Evolutionary conservation across 257 asterid species (phyloP), one percentile per base, ranked within the genome.

Genomic region (Galeopsis tetrahit): DNA sequence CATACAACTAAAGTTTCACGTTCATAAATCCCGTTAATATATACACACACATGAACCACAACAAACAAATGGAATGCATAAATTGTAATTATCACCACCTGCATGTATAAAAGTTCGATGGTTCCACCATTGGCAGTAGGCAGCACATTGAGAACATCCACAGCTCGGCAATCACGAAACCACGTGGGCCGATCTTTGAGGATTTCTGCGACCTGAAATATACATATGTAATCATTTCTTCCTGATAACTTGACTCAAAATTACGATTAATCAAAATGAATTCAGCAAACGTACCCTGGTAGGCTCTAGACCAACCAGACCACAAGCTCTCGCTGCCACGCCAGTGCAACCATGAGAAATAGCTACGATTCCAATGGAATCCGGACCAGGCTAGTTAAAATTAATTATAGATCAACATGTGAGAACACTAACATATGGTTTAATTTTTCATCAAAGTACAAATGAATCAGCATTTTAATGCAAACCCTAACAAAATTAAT

Each of bases 61-160:
- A 42, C 43, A 13, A 44, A 34, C 56, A 63, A 78, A 28, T 7
- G 28, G 6, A 58, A 31, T 9, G 44, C 14, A 3, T 11, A 11
- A 58, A 43, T 40, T 61, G 9, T 15, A 15, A 53, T 52, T 14
- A 40, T 11, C 64, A 36, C 32, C 7, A 89, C 97, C 95, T 91
- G 97, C 97, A 91, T 87, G 86, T 91, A 91, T 21, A 89, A 76
- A 69, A 91, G 96, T 80, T 91, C 97, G 61, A 89, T 82, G 82
- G 97, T 91, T 85, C 97, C 97, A 87, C 97, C 97, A 75, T 84
- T 89, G 75, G 96, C 95, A 67, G 96, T 89, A 57, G 97, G 97
- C 84, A 91, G 95, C 80, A 85, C 95, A 44, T 88, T 91, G 60
- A 91, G 74, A 66, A 86, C 85, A 69, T 91, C 97, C 83, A 91